phyloP scores from a whole-genome alignment of 2,329 filamentous ascomycete genomes.

The Cercospora sesami region DNA sequence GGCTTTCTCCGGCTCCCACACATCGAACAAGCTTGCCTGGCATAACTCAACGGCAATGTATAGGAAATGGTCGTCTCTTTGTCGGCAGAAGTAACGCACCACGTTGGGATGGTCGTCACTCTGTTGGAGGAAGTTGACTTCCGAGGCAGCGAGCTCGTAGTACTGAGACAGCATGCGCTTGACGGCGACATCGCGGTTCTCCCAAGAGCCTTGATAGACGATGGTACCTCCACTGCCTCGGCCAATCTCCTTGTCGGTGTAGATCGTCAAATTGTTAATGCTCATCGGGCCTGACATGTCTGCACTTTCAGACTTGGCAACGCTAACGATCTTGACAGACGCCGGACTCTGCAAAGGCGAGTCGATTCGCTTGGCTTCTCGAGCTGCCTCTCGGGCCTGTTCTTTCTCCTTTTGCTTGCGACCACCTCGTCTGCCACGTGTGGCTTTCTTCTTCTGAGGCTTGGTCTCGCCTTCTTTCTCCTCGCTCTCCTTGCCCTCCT shows the following conservation, averaged over 20 bases:
- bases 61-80: conserved; percentile 82
- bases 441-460: conserved; percentile 52
- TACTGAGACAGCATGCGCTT: conserved; percentile 97
- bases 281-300: conserved; percentile 53
- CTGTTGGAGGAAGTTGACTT: conserved; percentile 84
- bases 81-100: conserved; percentile 92
- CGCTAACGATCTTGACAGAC: conserved; percentile 45
- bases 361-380: conserved; percentile 36
- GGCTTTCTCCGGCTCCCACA: conserved; percentile 85
- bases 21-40: conserved; percentile 87
- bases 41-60: conserved; percentile 96
- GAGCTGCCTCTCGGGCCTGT: conserved; percentile 39
- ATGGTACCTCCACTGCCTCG: conserved; percentile 95
- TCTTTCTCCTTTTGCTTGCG: conserved; percentile 48
- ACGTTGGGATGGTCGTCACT: conserved; percentile 97
- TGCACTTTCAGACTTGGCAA: conserved; percentile 44
- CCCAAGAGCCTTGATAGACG: conserved; percentile 92
- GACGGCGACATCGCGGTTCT: conserved; percentile 84
- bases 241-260: conserved; percentile 61
- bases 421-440: conserved; percentile 51
- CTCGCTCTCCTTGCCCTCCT: conserved; percentile 28
- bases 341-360: conserved; percentile 20
- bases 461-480: conserved; percentile 29
- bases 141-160: conserved; percentile 91
- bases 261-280: conserved; percentile 62